Base-by-base conservation (phyloP, 306 rosid genomes). In the Quercus robur region DNA sequence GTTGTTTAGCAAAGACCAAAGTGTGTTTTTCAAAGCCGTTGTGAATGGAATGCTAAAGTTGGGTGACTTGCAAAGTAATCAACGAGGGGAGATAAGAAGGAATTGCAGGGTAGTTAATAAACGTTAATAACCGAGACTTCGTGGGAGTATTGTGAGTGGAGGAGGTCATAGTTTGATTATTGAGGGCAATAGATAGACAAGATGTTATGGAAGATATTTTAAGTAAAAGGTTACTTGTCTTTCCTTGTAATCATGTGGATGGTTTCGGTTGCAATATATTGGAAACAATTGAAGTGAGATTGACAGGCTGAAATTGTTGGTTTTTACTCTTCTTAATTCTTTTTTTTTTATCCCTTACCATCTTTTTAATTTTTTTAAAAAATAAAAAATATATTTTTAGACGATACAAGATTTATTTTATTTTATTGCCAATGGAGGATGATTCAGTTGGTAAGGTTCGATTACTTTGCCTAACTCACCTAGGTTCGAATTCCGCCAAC, bases 41-140 rank as follows among this genome's bases (percentile, higher is more conserved):
- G 97, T 70, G 6, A 81, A 90, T 46, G 97, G 97, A 73, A 95
- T 95, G 97, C 26, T 87, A 63, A 93, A 89, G 82, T 26, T 95
- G 97, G 97, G 99, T 8, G 95, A 93, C 55, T 87, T 95, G 87
- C 94, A 87, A 63, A 81, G 87, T 5, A 88, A 86, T 57, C 77
- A 57, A 0, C 95, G 91, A 0, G 96, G 99, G 41, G 97, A 95
- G 90, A 84, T 93, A 18, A 85, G 99, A 82, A 85, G 74, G 77
- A 88, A 95, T 35, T 95, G 97, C 79, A 83, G 99, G 83, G 87
- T 87, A 25, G 97, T 62, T 4, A 94, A 91, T 70, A 19, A 77
- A 23, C 81, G 97, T 61, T 4, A 94, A 91, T 70, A n/a, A 77
- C 28, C 81, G 3, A 41, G 28, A 26, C 46, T 41, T 41, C 46